Evolutionary conservation across 202 grass and related monocot genomes (phyloP), one percentile per base, ranked within the genome.

Genomic region (Schoenoplectus tabernaemontani): DNA sequence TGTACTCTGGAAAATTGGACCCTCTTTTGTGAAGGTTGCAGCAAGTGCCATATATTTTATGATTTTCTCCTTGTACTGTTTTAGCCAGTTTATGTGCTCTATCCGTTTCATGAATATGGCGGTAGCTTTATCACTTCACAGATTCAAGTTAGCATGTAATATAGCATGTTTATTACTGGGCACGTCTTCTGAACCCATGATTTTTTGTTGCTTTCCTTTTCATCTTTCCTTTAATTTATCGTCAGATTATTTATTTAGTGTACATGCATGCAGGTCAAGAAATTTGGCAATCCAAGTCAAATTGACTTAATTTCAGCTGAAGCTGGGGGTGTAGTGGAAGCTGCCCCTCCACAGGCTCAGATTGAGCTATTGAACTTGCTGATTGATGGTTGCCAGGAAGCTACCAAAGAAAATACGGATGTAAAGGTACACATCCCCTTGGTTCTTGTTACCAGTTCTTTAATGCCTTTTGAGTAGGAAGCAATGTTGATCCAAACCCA

Each of bases 311-410:
- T 99, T 81, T 86, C 84, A 59, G 83, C 87, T 84, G 96, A 99
- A 81, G 89, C 88, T 87, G 96, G 92, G 83, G 92, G 96, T 78
- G 79, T 84, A 80, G 82, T 96, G 36, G 86, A 88, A 84, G 84
- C 87, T 82, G 88, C 88, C 70, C 76, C 86, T 84, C 76, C 68
- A 62, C 86, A 99, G 78, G 82, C 86, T 0, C 96, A 96, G 56
- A 87, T 95, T 80, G 96, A 99, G 80, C 83, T 99, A 57, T 96
- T 96, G 87, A 88, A 95, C 81, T 87, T 86, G 71, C 84, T 99
- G 28, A 89, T 95, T 82, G 92, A 93, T 82, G 96, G 96, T 51
- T 96, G 96, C 78, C 88, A 89, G 78, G 90, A 99, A 89, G 96
- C 96, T 68, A 89, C 83, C 67, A 91, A 83, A 89, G 90, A 87